These are phyloP conservation scores for Heliosperma pusillum DNA, from an alignment of 148 eudicot species.

Conservation along the genomic window DNA sequence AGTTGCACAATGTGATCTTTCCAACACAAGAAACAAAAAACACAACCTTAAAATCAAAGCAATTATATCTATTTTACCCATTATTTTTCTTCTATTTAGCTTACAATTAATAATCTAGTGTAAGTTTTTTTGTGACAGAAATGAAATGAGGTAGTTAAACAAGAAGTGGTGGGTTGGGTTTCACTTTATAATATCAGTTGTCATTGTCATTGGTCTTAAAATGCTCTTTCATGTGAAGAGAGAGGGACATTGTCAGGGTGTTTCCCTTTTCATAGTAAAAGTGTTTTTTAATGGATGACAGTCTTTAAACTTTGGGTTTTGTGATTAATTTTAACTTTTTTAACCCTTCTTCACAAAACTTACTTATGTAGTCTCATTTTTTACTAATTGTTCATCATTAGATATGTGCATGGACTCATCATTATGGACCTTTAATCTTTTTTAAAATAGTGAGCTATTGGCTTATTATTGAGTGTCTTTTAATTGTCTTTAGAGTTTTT, in stretches of 20 bases:
- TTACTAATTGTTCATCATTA: neutral
- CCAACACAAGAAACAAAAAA: constrained; percentile 14
- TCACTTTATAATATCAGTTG: constrained; percentile 7
- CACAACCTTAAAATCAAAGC: constrained; percentile 18
- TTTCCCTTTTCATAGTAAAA: constrained; percentile 42
- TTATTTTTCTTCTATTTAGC: neutral
- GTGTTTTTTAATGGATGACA: constrained; percentile 41
- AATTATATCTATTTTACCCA: constrained; percentile 6
- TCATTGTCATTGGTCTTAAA: constrained; percentile 13
- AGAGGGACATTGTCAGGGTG: constrained; percentile 45
- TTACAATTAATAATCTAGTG: neutral
- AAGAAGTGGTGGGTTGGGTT: constrained; percentile 3
- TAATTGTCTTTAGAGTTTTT: too few species aligned
- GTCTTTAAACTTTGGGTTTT: constrained; percentile 21
- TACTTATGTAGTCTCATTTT: neutral
- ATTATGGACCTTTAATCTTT: neutral
- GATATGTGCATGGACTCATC: neutral
- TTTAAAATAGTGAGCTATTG: neutral
- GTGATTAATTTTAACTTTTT: constrained; percentile 15
- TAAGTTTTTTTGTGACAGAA: too few species aligned
- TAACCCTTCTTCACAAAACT: neutral
- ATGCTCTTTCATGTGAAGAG: constrained; percentile 31
- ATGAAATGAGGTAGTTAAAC: neutral
- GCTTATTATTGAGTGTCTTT: too few species aligned
- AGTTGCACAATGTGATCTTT: constrained; percentile 40